These are phyloP conservation scores for Scleromitrula shiraiana DNA, from an alignment of 2,329 filamentous ascomycete genomes.

Conservation along the genomic window DNA sequence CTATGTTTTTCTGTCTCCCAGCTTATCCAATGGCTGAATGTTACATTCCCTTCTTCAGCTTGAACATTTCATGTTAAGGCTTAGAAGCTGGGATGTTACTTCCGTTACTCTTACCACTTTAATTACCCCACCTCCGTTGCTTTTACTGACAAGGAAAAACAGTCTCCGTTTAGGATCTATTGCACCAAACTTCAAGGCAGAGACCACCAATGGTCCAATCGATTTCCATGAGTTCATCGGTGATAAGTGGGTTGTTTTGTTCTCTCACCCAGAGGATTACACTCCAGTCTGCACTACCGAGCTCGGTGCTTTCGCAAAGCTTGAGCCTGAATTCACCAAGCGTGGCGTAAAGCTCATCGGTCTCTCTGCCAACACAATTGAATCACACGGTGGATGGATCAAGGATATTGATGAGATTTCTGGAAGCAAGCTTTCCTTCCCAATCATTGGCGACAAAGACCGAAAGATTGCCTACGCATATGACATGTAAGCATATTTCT, in stretches of 20 bases:
- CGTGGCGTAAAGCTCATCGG: slow-evolving; percentile 88
- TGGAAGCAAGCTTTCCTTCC: slow-evolving; percentile 61
- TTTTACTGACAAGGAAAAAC: not conserved
- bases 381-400: slow-evolving; percentile 83
- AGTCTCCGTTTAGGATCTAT: slow-evolving; percentile 57
- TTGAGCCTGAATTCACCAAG: slow-evolving; percentile 80
- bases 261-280: slow-evolving; percentile 84
- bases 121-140: no score
- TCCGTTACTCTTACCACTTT: no score
- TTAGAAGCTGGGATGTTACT: no score
- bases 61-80: no score
- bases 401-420: slow-evolving; percentile 78
- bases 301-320: slow-evolving; percentile 84
- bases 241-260: slow-evolving; percentile 72
- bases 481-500: slow-evolving; percentile 57
- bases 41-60: no score
- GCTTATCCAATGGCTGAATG: no score
- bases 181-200: slow-evolving; percentile 77
- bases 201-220: slow-evolving; percentile 70
- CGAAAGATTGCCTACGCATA: slow-evolving; percentile 69
- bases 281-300: slow-evolving; percentile 95
- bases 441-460: slow-evolving; percentile 75
- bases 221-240: slow-evolving; percentile 78
- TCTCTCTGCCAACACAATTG: slow-evolving; percentile 76
- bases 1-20: not conserved